Conservation (phyloP, 768 basidiomycete genomes). For the Pulveroboletus sp. region DNA sequence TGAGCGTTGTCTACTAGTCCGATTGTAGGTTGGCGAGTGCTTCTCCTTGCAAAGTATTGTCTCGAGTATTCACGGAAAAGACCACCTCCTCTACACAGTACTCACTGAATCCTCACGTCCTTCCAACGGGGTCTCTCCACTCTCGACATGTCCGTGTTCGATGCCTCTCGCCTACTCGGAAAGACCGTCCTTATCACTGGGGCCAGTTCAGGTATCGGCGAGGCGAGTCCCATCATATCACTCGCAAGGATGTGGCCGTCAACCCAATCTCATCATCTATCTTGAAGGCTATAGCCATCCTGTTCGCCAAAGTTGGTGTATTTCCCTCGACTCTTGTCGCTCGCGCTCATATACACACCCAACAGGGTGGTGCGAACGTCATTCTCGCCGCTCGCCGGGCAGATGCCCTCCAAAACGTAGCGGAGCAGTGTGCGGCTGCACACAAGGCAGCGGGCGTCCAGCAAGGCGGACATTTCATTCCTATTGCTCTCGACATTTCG, state of each 20-base stretch:
- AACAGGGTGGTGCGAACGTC: slow-evolving; percentile 79
- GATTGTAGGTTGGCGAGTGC: too few relatives aligned
- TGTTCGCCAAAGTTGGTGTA: slow-evolving; percentile 74
- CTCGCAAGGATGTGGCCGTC: neutral
- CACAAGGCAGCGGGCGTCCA: slow-evolving; percentile 68
- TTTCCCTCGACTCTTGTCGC: neutral
- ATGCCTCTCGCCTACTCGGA: slow-evolving; percentile 69
- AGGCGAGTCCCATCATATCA: slow-evolving; percentile 45
- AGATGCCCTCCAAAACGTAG: slow-evolving; percentile 68
- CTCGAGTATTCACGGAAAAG: too few relatives aligned
- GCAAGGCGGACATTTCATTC: slow-evolving; percentile 73
- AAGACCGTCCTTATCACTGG: slow-evolving; percentile 89
- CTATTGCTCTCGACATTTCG: slow-evolving; percentile 73
- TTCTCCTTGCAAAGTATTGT: too few relatives aligned
- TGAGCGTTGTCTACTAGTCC: neutral
- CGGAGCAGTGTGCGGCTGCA: slow-evolving; percentile 60
- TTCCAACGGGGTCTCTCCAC: neutral
- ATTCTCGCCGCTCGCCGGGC: slow-evolving; percentile 77
- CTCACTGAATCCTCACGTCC: neutral
- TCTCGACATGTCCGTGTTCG: slow-evolving; percentile 71
- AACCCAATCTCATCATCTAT: neutral
- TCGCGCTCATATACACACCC: neutral
- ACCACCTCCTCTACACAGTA: neutral
- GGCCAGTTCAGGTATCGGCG: slow-evolving; percentile 86
- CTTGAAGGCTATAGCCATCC: slow-evolving; percentile 71